A percentile compares a stretch with the other conserved stretches of the same genome.
These are phyloP conservation scores for Talaromyces liani DNA, from an alignment of 495 filamentous ascomycete genomes.

Conservation along the genomic window DNA sequence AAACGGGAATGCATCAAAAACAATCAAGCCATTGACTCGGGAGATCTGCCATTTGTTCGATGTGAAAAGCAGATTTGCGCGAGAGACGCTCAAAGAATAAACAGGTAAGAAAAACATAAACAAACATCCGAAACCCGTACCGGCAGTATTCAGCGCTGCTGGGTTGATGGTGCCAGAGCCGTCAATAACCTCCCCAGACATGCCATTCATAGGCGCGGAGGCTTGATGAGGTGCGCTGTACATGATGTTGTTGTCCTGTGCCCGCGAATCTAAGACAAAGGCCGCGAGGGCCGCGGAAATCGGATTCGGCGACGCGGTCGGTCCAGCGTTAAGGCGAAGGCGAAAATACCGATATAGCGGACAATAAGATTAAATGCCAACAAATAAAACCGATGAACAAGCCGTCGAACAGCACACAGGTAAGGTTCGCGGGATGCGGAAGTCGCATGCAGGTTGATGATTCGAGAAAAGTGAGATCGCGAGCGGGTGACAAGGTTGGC, in stretches of 20 bases:
- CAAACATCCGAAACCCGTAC: slow-evolving; percentile 34
- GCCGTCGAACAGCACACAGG: background rate
- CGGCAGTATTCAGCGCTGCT: slow-evolving; percentile 58
- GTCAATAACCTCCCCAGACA: slow-evolving; percentile 59
- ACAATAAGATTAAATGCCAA: background rate
- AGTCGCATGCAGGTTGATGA: slow-evolving; percentile 6
- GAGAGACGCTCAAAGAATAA: background rate
- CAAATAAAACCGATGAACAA: background rate
- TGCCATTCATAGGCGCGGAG: slow-evolving; percentile 50
- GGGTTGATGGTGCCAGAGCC: slow-evolving; percentile 76
- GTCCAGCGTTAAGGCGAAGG: slow-evolving; percentile 9
- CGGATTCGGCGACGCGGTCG: slow-evolving; percentile 29
- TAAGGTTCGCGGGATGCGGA: background rate
- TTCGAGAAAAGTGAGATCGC: background rate
- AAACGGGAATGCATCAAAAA: background rate
- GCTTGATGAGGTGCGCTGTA: slow-evolving; percentile 46
- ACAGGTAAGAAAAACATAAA: slow-evolving; percentile 7
- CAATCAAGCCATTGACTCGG: background rate
- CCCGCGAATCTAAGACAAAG: slow-evolving; percentile 19
- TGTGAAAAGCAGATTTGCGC: slow-evolving; percentile 2
- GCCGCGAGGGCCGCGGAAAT: slow-evolving; percentile 16
- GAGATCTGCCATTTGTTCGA: background rate
- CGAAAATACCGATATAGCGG: background rate
- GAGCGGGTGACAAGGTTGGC: slow-evolving; percentile 7
- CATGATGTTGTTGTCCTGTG: slow-evolving; percentile 34